Conservation (phyloP, 2,329 filamentous ascomycete species). For the Tetracladium maxilliforme region DNA sequence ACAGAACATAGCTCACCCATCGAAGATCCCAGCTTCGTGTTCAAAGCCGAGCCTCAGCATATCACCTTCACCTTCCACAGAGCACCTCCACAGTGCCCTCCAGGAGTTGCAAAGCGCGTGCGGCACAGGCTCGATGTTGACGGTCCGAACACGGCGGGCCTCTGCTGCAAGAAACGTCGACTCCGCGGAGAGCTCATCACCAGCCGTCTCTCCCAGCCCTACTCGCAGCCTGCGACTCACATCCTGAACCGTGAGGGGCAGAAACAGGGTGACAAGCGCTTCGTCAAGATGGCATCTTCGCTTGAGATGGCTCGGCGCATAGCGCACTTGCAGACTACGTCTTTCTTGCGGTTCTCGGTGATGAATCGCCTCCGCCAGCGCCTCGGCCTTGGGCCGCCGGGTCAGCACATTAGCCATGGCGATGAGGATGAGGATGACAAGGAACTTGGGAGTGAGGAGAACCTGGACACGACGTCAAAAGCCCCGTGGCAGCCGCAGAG, state of each 20-base stretch:
- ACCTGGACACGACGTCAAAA: no score
- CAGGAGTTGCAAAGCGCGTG: no score
- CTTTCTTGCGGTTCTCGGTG: constrained; percentile 1
- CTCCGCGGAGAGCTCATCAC: constrained; percentile 50
- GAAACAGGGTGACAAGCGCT: constrained; percentile 27
- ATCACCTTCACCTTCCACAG: no score
- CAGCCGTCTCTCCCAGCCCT: constrained; percentile 54
- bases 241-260: constrained; percentile 46
- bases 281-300: constrained; percentile 28
- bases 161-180: constrained; percentile 54
- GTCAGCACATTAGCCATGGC: no score
- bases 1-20: no score
- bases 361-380: neutral
- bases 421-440: no score
- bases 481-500: no score
- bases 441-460: no score
- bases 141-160: constrained; percentile 31
- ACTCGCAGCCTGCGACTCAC: constrained; percentile 54
- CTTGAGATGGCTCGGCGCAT: constrained; percentile 14
- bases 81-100: no score
- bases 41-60: no score
- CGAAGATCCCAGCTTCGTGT: no score
- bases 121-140: constrained; percentile 43
- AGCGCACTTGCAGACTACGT: constrained; percentile 1
- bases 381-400: constrained; percentile 5